Base-by-base conservation (phyloP, 78 protist species). In the Guillardia theta region DNA sequence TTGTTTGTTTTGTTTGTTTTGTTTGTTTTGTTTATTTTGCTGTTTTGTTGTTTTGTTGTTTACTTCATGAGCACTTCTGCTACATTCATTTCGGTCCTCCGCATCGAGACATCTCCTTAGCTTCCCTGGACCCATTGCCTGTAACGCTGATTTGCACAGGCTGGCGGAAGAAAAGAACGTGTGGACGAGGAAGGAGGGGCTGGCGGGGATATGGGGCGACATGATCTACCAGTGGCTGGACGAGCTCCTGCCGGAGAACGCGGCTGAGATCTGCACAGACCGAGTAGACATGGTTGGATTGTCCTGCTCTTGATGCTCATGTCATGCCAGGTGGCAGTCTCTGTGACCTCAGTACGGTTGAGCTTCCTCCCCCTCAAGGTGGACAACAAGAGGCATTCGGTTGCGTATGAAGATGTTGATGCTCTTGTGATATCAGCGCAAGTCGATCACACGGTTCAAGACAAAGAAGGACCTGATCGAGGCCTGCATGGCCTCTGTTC, bases 401-500 rank as follows among this genome's bases (percentile, higher is more conserved):
- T 3, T 58, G 39, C 70, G 70, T 9, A 58, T 58, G 2, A 24
- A 27, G 70, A 58, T 50, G 58, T 10, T 50, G 6, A 3, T 24
- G 39, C 39, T 58, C 1, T 58, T 24, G 2, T 58, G 70, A 30
- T 1, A 24, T 3, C 70, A 58, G 70, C 70, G 70, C 2, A 58
- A 58, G 70, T 27, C 39, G 39, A 27, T 27, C 70, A 6, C 21
- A 3, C 70, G 70, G 39, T 70, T 24, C 22, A 24, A 12, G 41
- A 70, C 83, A 4, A 70, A 33, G 48, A 2, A 78, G 45, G 90
- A 78, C 48, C 43, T 78, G 33, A 78, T 78, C 53, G 48, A 37
- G 30, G 90, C 90, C 30, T 78, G 90, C 48, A 37, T 78, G 90
- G 90, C 90, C 45, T 78, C 90, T 8, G 90, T 78, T 5, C 90